phyloP scores from a whole-genome alignment of 192 early-diverging fungal species.

The Paraglomus brasilianum region DNA sequence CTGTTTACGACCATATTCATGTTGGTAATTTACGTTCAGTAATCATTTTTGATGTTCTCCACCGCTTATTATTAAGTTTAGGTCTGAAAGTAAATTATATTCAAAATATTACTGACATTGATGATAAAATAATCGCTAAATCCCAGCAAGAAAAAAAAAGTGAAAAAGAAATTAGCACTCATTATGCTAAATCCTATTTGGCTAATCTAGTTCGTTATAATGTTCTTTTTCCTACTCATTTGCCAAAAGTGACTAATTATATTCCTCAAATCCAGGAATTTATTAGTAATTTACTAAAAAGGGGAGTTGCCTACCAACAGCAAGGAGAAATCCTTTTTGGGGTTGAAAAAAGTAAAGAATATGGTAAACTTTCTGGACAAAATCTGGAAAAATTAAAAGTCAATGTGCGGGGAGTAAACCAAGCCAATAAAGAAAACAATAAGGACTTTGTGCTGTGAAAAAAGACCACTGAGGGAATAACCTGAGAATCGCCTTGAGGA shows the following conservation, averaged over 20 bases:
- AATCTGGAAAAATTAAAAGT: not conserved
- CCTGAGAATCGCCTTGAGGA: not conserved
- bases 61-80: not conserved
- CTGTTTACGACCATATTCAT: constrained; percentile 11
- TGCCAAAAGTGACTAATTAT: not conserved
- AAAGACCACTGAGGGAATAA: not conserved
- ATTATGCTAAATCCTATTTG: constrained; percentile 4
- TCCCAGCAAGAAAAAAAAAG: constrained; percentile 4
- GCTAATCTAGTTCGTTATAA: constrained; percentile 1
- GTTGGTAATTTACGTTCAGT: not conserved
- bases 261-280: constrained; percentile 3
- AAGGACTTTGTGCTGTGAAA: constrained; percentile 5
- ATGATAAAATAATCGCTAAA: constrained; percentile 18
- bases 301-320: not conserved
- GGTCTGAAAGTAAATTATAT: constrained; percentile 8
- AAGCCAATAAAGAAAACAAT: not conserved
- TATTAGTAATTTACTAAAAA: not conserved
- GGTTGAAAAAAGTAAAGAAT: not conserved
- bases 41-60: constrained; percentile 6
- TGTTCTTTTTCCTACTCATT: not conserved
- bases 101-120: constrained; percentile 19
- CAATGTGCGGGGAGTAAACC: no score
- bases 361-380: constrained; percentile 7
- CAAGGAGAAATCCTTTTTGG: not conserved
- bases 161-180: constrained; percentile 8